Base-by-base conservation (phyloP, 306 rosid genomes). In the Medicago lupulina region DNA sequence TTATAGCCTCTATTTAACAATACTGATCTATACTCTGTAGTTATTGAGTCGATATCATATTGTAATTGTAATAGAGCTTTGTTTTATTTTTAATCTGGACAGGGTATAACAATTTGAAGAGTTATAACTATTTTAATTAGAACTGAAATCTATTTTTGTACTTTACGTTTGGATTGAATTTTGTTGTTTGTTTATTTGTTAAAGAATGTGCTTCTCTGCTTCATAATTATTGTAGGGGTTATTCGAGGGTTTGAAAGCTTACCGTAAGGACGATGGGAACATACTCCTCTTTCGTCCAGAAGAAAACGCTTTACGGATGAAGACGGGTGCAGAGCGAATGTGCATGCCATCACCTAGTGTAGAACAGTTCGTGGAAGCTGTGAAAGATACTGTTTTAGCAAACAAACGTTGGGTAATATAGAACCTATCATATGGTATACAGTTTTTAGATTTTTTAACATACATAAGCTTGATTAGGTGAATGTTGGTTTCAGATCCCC, bases 201-300 rank as follows among this genome's bases (percentile, higher is more conserved):
- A 49, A 76, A 51, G 40, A 68, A 53, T 74, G 41, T 39, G 19
- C 69, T 40, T 73, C 43, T 55, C 49, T 58, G 84, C 38, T 79
- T 68, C n/a, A 6, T 69, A 19, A 61, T 7, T 67, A 71, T 31
- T 79, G 57, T 81, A 95, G 99, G 99, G 99, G 25, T 74, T 95
- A 76, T 95, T 95, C 82, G 99, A 95, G 85, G 99, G 99, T 81
- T 71, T 95, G 86, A 95, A 95, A 75, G 99, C 99, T 16, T 92
- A 92, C 81, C 89, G 92, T 28, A 95, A 84, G 68, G 39, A 85
- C 76, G 93, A 92, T 80, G 96, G 91, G 62, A 86, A 63, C 55
- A 87, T 95, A 62, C 93, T 92, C 40, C 88, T 95, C 82, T 95
- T 95, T 76, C 96, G 99, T 63, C 98, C 99, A 0, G 92, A 92